Evolutionary conservation across 441 rosid species (phyloP), one percentile per base, ranked within the genome.

Genomic region (Monsonia emarginata): DNA sequence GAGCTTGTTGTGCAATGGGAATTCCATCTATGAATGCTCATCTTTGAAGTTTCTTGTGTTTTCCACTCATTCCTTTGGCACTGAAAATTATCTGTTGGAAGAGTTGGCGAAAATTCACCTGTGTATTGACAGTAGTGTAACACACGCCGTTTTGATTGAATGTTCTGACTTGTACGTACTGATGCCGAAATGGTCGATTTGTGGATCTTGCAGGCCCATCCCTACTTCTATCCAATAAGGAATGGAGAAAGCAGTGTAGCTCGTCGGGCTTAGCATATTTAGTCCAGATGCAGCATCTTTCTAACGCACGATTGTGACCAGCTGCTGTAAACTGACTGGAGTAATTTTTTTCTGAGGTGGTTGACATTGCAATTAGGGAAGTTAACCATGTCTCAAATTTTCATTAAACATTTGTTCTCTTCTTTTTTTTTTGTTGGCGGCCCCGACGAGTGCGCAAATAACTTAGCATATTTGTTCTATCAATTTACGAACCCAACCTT

Each of bases 211-310:
- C 84, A 88, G 95, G 86, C 87, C 66, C 90, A 78, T 81, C 82
- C 88, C 36, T 86, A 87, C 66, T 93, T 93, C 79, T 76, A 77
- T 76, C 93, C 95, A 32, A 75, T 93, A 66, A 85, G 93, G 76
- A 88, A 86, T 74, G 96, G 91, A 0, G 98, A 93, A 80, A 90
- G 96, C 85, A 82, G 88, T 82, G 82, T 86, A 77, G 76, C 62
- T 65, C 90, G 88, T 0, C 57, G 57, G 2, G 38, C 85, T 13
- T 86, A 86, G 66, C 40, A 46, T 10, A 65, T 67, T 66, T 61
- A 21, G 26, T 63, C 54, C 38, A 65, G 60, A 63, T 44, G 26
- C 5, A 48, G 69, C n/a, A n/a, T 68, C 48, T 48, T 61, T 48
- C 52, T 26, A 61, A 54, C 18, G 52, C 63, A 48, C 68, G 28